These are phyloP conservation scores for Lachnellula willkommii DNA, from an alignment of 2,329 filamentous ascomycete species.

Conservation along the genomic window DNA sequence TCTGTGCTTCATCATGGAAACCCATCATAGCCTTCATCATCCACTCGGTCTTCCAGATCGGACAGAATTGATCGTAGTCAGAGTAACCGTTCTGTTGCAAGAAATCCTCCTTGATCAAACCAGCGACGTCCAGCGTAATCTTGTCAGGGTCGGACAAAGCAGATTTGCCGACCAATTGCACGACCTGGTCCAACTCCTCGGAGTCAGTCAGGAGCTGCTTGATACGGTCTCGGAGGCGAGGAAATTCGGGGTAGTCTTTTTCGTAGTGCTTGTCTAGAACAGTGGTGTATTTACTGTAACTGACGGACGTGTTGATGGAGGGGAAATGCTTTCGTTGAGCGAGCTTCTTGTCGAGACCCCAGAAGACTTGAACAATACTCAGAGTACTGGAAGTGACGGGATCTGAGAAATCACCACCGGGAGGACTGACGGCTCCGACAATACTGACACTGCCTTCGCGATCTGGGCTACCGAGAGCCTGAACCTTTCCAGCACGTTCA, in stretches of 20 bases:
- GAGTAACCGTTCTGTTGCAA: slow-evolving; percentile 98
- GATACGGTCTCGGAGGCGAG: slow-evolving; percentile 84
- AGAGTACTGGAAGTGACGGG: slow-evolving; percentile 92
- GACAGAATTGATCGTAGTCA: slow-evolving; percentile 98
- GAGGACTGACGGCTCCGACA: slow-evolving; percentile 93
- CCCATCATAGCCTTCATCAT: slow-evolving; percentile 99
- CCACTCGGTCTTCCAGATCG: slow-evolving; percentile 99
- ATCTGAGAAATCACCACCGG: slow-evolving; percentile 98
- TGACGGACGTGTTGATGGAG: slow-evolving; percentile 89
- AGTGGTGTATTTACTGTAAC: slow-evolving; percentile 93
- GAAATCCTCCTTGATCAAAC: slow-evolving; percentile 95
- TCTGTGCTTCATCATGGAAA: slow-evolving; percentile 96
- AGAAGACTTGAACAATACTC: slow-evolving; percentile 98
- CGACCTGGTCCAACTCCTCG: slow-evolving; percentile 96
- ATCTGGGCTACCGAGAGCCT: slow-evolving; percentile 81
- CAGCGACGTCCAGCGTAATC: slow-evolving; percentile 91
- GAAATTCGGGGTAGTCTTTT: slow-evolving; percentile 90
- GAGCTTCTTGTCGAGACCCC: slow-evolving; percentile 99
- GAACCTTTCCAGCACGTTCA: slow-evolving; percentile 88
- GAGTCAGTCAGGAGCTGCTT: slow-evolving; percentile 90
- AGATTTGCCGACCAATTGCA: slow-evolving; percentile 96
- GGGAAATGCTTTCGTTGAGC: slow-evolving; percentile 99
- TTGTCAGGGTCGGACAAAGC: slow-evolving; percentile 95
- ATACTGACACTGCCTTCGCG: slow-evolving; percentile 92
- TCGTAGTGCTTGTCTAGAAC: slow-evolving; percentile 91